These are phyloP conservation scores for Mortierella sp. DNA, from an alignment of 371 early-diverging fungal species.

Conservation along the genomic window DNA sequence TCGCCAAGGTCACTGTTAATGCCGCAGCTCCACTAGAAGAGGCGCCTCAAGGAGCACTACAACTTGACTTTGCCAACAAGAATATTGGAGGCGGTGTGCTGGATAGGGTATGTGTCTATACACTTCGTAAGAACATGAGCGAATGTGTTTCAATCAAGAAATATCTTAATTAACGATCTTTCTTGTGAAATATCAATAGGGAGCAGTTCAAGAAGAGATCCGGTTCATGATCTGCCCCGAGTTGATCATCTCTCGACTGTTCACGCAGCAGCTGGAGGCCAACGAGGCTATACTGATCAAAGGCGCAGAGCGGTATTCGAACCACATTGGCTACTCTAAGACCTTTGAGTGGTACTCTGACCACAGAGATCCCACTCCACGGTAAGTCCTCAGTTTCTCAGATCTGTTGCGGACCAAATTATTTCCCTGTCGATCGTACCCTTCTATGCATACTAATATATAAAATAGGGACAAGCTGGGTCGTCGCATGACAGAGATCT, in stretches of 20 bases:
- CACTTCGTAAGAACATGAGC: no score
- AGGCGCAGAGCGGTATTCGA: constrained; percentile 64
- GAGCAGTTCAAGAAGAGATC: constrained; percentile 72
- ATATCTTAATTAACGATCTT: no score
- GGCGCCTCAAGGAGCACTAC: constrained; percentile 45
- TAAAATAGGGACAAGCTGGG: constrained; percentile 38
- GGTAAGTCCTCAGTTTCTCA: constrained; percentile 10
- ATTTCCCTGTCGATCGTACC: no score
- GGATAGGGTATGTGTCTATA: constrained; percentile 43
- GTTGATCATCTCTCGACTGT: constrained; percentile 61
- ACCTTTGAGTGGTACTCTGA: constrained; percentile 59
- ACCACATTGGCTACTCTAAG: constrained; percentile 62
- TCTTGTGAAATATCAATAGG: constrained; percentile 43
- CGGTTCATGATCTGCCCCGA: constrained; percentile 68
- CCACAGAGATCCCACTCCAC: constrained; percentile 52
- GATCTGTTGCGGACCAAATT: neutral
- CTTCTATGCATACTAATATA: neutral
- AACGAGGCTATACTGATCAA: constrained; percentile 63
- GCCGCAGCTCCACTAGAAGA: constrained; percentile 41
- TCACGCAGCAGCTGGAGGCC: constrained; percentile 58
- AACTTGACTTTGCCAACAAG: constrained; percentile 69
- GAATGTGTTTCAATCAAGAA: no score
- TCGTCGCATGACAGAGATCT: constrained; percentile 41
- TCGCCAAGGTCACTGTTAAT: constrained; percentile 57
- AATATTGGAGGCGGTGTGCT: constrained; percentile 63